Base-by-base conservation (phyloP, 371 early-diverging fungal genomes). In the Fennellomyces sp. region DNA sequence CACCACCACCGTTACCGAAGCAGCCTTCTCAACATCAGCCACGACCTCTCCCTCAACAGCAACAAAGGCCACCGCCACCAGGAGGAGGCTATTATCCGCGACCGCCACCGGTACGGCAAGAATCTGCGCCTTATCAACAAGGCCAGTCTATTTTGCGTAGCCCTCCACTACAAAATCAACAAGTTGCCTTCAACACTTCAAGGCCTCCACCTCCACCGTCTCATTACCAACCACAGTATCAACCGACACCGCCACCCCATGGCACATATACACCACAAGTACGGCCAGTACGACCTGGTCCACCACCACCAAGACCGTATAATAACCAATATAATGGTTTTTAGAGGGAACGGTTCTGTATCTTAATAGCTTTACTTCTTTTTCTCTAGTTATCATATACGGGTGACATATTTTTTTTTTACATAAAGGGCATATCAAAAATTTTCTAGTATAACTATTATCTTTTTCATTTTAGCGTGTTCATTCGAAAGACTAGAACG, bases 1-100 rank as follows among this genome's bases (percentile, higher is more conserved):
- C 56, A 7, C 60, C 59, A 5, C 52, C 21, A 6, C 58, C 48
- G 10, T 57, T 45, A 17, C 30, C 60, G 0, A 49, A 35, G 21
- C 53, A 57, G n/a, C 56, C 27, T 3, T 3, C 10, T 7, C 21
- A n/a, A 2, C 55, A 54, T 36, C 54, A 31, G 28, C 10, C 39
- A 39, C 39, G 26, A 25, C 56, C 39, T 29, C 42, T n/a, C 8
- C 55, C 33, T 35, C 55, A 35, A 12, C 54, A 35, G 11, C 54
- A 3, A 27, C 41, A 39, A 27, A 23, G n/a, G 39, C 39, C 23
- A 7, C 25, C 15, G 26, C 35, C 53, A 36, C 53, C 52, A 33
- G 13, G 45, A 31, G 52, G 30, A 53, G 25, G 17, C 10, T 26
- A 29, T 36, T 33, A 25, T 53, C 53, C 38, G 10, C 58, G n/a